phyloP scores from a whole-genome alignment of 352 stramenopile genomes.

The Pythium chondricola region DNA sequence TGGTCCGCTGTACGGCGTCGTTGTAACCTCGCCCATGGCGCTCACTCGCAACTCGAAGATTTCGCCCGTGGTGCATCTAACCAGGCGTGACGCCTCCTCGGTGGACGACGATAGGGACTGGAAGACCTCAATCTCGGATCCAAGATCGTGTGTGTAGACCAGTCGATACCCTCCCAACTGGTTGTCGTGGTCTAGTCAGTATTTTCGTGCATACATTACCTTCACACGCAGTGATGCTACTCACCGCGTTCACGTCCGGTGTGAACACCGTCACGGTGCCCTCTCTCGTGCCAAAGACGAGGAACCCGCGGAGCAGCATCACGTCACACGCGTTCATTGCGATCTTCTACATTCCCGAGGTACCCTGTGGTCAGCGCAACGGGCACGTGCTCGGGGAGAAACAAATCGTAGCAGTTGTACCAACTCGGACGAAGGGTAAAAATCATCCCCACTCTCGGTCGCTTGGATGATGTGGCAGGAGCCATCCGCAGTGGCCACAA shows the following conservation, averaged over 20 bases:
- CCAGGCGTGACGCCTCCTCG: conserved; percentile 8
- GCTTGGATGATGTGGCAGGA: conserved; percentile 58
- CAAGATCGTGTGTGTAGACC: conserved; percentile 44
- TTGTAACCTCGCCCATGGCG: conserved; percentile 17
- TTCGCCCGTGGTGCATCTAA: conserved; percentile 47
- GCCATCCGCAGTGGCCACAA: conserved; percentile 72
- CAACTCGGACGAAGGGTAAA: conserved; percentile 57
- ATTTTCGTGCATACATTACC: neutral
- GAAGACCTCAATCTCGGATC: conserved; percentile 54
- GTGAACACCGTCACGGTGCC: conserved; percentile 52
- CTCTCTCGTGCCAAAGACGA: conserved; percentile 62
- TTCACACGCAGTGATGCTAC: conserved; percentile 5
- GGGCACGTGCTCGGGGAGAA: neutral
- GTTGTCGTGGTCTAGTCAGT: neutral
- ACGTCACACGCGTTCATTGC: conserved; percentile 66
- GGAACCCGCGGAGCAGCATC: conserved; percentile 36
- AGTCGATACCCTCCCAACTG: conserved; percentile 47
- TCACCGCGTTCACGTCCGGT: conserved; percentile 23
- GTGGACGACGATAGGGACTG: conserved; percentile 22
- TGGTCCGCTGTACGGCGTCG: conserved; percentile 30
- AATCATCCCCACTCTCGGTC: conserved; percentile 40
- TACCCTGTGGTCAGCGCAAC: conserved; percentile 19
- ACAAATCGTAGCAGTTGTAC: too few relatives aligned
- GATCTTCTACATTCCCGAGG: too few relatives aligned
- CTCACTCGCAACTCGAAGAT: conserved; percentile 34